Conservation (phyloP, 2,329 filamentous ascomycete genomes). For the Colletotrichum magnum region DNA sequence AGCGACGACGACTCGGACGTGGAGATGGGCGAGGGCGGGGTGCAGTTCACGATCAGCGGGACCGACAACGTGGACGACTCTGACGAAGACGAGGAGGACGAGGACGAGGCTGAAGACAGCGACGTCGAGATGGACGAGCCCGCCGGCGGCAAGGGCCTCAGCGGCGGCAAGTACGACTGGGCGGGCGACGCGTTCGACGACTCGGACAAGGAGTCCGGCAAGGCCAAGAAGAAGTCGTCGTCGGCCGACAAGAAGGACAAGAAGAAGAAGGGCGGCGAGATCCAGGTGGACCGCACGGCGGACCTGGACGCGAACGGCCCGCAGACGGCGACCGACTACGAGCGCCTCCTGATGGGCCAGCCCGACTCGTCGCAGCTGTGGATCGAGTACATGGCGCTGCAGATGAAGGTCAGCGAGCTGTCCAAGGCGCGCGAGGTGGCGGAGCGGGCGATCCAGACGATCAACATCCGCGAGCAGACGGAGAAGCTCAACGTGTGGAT, state of each 20-base stretch:
- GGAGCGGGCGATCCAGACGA: constrained; percentile 90
- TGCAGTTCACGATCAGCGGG: constrained; percentile 59
- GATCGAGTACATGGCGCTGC: constrained; percentile 99
- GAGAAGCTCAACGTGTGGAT: constrained; percentile 98
- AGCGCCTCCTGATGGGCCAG: constrained; percentile 90
- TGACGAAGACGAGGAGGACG: constrained; percentile 53
- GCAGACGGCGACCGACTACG: constrained; percentile 91
- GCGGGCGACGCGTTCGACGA: constrained; percentile 78
- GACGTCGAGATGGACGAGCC: constrained; percentile 59
- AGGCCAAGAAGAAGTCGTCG: constrained; percentile 44
- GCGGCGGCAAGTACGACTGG: constrained; percentile 88
- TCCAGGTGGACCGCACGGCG: constrained; percentile 91
- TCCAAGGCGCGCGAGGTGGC: constrained; percentile 90
- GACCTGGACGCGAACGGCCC: constrained; percentile 91
- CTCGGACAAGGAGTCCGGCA: constrained; percentile 64
- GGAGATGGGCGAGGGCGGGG: constrained; percentile 62
- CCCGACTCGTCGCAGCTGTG: constrained; percentile 94
- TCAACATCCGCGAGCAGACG: constrained; percentile 89
- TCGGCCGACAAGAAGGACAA: constrained; percentile 55
- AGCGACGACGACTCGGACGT: constrained; percentile 61
- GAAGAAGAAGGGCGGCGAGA: constrained; percentile 81
- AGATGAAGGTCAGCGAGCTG: constrained; percentile 91
- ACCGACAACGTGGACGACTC: constrained; percentile 55
- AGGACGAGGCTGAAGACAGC: constrained; percentile 56
- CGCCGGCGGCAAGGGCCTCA: constrained; percentile 49